A percentile compares a stretch with the other conserved stretches of the same genome.
These are phyloP conservation scores for Marasmius fiardii DNA, from an alignment of 1,284 basidiomycete species.

Conservation along the genomic window DNA sequence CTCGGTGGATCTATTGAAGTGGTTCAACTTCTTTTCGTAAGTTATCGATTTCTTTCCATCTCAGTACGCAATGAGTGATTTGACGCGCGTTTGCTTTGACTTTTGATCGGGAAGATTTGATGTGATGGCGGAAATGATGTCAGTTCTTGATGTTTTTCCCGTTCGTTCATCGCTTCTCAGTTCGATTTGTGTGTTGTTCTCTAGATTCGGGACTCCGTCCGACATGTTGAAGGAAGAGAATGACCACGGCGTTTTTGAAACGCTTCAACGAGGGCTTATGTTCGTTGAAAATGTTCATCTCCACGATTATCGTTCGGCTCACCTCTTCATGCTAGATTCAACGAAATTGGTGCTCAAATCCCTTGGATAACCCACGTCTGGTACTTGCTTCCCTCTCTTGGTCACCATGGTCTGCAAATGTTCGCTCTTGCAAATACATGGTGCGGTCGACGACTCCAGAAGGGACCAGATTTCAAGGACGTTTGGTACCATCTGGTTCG, in stretches of 20 bases:
- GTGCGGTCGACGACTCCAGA: slow-evolving; percentile 28
- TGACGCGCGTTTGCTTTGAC: no score
- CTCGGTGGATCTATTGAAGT: slow-evolving; percentile 36
- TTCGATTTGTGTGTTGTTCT: not conserved
- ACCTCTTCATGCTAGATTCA: not conserved
- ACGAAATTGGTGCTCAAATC: not conserved
- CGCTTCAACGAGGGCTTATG: not conserved
- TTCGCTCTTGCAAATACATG: slow-evolving; percentile 29
- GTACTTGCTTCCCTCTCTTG: slow-evolving; percentile 2
- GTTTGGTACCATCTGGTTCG: slow-evolving; percentile 41
- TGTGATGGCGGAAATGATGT: slow-evolving; percentile 1
- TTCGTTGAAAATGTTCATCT: not conserved
- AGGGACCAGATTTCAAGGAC: slow-evolving; percentile 37
- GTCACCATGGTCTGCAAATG: slow-evolving; percentile 20
- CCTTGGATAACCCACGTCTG: not conserved
- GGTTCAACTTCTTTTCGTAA: slow-evolving; percentile 51
- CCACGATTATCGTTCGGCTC: not conserved
- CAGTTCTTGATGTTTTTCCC: not conserved
- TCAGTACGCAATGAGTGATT: not conserved
- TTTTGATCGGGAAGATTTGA: not conserved
- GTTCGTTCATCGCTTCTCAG: not conserved
- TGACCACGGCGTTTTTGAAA: not conserved
- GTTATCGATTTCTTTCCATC: slow-evolving; percentile 15
- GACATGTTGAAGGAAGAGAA: not conserved
- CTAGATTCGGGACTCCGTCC: not conserved